A percentile compares a stretch with the other conserved stretches of the same genome.
These are phyloP conservation scores for Diaporthe eres DNA, from an alignment of 2,329 filamentous ascomycete species.

Conservation along the genomic window DNA sequence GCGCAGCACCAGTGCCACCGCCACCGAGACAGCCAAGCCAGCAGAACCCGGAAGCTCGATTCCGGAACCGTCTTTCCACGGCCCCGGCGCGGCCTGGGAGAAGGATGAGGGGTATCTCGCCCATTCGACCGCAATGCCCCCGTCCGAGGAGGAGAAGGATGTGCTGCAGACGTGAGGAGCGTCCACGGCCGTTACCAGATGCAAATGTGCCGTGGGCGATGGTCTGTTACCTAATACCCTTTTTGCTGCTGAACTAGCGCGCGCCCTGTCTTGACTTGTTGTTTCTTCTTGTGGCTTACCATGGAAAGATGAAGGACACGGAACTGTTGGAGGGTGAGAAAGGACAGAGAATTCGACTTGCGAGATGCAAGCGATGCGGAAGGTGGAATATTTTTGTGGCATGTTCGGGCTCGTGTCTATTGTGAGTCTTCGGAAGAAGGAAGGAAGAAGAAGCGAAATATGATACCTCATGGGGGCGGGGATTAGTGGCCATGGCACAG, in stretches of 20 bases:
- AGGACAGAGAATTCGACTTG: background rate
- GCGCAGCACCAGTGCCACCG: conserved; percentile 26
- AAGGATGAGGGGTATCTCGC: conserved; percentile 61
- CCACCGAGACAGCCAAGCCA: conserved; percentile 33
- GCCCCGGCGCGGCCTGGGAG: conserved; percentile 66
- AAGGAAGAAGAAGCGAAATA: background rate
- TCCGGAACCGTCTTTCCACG: conserved; percentile 62
- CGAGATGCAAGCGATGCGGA: too few relatives aligned
- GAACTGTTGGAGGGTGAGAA: background rate
- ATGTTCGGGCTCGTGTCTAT: background rate
- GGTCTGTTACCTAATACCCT: conserved; percentile 21
- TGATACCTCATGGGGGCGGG: conserved; percentile 13
- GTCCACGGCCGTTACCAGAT: conserved; percentile 6
- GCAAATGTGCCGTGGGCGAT: conserved; percentile 13
- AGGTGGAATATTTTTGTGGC: background rate
- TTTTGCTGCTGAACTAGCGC: conserved; percentile 4
- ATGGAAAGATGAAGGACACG: background rate
- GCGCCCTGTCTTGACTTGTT: background rate
- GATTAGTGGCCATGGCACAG: background rate
- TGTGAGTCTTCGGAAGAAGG: background rate
- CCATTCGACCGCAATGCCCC: conserved; percentile 54
- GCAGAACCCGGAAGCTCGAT: conserved; percentile 47
- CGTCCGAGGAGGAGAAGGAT: conserved; percentile 58
- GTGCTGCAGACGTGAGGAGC: conserved; percentile 55
- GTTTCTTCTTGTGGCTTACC: background rate